Evolutionary conservation across 2,329 filamentous ascomycete species (phyloP).

Genomic region (Elsinoe perseae): DNA sequence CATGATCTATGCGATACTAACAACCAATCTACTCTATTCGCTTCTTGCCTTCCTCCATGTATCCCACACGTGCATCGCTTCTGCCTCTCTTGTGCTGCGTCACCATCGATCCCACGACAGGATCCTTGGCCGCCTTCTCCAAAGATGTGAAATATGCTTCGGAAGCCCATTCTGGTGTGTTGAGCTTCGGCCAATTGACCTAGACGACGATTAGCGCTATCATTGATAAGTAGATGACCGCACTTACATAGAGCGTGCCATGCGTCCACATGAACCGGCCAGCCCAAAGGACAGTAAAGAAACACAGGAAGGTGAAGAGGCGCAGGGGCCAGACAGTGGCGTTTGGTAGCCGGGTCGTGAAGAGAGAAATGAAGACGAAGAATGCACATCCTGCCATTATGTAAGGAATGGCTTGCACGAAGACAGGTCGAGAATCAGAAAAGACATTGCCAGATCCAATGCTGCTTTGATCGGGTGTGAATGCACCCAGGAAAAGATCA

Average conservation of each 20-base stretch:
- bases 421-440: conserved; percentile 71
- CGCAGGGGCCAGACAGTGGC: conserved; percentile 73
- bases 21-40: conserved; percentile 64
- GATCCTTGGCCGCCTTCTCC: conserved; percentile 71
- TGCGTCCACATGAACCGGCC: conserved; percentile 71
- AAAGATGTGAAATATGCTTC: conserved; percentile 88
- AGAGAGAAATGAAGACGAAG: conserved; percentile 65
- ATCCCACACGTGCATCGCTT: conserved; percentile 73
- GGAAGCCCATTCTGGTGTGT: conserved; percentile 73
- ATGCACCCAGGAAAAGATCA: conserved; percentile 84
- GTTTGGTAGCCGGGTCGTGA: conserved; percentile 64
- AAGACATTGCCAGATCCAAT: conserved; percentile 70
- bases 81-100: conserved; percentile 68
- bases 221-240: conserved; percentile 1
- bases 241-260: conserved; percentile 88
- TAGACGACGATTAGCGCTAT: conserved; percentile 33
- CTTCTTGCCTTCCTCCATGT: conserved; percentile 96
- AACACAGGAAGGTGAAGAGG: conserved; percentile 73
- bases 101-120: conserved; percentile 69
- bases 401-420: conserved; percentile 92
- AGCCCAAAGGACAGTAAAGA: conserved; percentile 61
- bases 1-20: not conserved
- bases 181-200: conserved; percentile 98
- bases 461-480: conserved; percentile 64
- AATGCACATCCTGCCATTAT: conserved; percentile 79